Conservation (phyloP, 768 basidiomycete species). For the Dacryopinax primogenitus region DNA sequence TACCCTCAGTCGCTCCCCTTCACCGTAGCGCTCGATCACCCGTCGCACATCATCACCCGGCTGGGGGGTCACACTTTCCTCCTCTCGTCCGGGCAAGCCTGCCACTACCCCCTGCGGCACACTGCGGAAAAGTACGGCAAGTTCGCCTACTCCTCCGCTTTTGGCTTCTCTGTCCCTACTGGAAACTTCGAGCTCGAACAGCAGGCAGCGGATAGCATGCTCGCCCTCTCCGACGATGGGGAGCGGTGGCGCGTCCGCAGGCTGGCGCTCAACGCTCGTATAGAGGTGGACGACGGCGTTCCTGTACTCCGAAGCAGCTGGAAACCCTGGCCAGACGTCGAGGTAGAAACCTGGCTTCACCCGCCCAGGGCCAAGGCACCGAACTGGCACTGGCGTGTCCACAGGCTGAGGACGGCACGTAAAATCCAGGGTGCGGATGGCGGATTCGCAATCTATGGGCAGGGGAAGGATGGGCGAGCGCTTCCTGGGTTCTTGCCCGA, state of each 20-base stretch:
- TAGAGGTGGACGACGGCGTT: conserved; percentile 30
- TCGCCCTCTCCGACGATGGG: conserved; percentile 60
- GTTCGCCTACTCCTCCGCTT: conserved; percentile 61
- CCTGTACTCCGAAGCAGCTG: conserved; percentile 54
- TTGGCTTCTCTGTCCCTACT: conserved; percentile 63
- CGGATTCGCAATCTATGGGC: conserved; percentile 59
- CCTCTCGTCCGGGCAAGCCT: conserved; percentile 64
- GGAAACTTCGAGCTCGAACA: conserved; percentile 58
- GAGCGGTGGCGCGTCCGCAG: conserved; percentile 62
- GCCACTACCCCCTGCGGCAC: conserved; percentile 66
- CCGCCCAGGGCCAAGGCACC: conserved; percentile 46
- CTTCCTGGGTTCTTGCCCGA: conserved; percentile 27
- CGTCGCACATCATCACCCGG: conserved; percentile 55
- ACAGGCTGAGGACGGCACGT: conserved; percentile 45
- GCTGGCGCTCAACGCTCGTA: conserved; percentile 43
- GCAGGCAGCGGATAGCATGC: conserved; percentile 53
- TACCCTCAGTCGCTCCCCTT: conserved; percentile 43
- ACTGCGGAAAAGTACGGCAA: conserved; percentile 71
- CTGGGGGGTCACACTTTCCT: conserved; percentile 53
- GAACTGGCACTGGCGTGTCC: conserved; percentile 57
- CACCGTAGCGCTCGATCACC: conserved; percentile 43
- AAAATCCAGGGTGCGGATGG: conserved; percentile 49
- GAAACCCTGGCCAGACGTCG: conserved; percentile 61
- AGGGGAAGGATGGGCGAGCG: conserved; percentile 46
- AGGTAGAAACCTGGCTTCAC: conserved; percentile 62